phyloP scores from a whole-genome alignment of 345 rosid species.

The Salix suchowensis region DNA sequence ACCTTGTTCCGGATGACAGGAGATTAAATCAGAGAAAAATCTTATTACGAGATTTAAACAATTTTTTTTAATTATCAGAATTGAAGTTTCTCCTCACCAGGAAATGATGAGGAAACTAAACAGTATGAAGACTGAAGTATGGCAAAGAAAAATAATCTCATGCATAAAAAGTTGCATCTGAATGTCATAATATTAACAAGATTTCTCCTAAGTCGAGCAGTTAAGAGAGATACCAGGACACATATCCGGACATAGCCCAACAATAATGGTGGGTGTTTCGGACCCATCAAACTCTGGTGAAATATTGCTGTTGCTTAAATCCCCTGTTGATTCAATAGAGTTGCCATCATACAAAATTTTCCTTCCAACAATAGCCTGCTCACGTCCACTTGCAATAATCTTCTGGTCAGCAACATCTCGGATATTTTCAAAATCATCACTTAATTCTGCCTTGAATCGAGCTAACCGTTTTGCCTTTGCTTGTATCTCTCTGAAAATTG shows the following conservation, averaged over 20 bases:
- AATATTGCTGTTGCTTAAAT: constrained; percentile 32
- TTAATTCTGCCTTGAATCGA: constrained; percentile 72
- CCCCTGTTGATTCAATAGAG: constrained; percentile 35
- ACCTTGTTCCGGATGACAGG: not conserved
- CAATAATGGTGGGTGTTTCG: constrained; percentile 50
- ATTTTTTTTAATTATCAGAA: not conserved
- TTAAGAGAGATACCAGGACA: constrained; percentile 69
- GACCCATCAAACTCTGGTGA: constrained; percentile 45
- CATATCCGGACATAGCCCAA: constrained; percentile 85
- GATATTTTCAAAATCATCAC: constrained; percentile 33
- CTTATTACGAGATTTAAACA: not conserved
- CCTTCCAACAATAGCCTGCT: constrained; percentile 32
- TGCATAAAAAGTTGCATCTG: constrained; percentile 8
- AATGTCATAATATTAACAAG: constrained; percentile 8
- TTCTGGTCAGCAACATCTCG: constrained; percentile 38
- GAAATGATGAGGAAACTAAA: not conserved
- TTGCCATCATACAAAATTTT: constrained; percentile 17
- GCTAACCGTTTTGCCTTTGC: constrained; percentile 84
- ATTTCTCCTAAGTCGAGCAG: constrained; percentile 15
- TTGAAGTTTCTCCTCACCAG: constrained; percentile 10
- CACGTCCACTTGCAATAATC: constrained; percentile 27
- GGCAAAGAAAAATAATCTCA: not conserved
- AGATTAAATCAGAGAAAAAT: not conserved
- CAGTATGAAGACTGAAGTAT: not conserved
- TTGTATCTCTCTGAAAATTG: constrained; percentile 58